A percentile compares a stretch with the other conserved stretches of the same genome.
Evolutionary conservation across 768 basidiomycete species (phyloP).

Genomic region (Lactarius pseudohatsudake): DNA sequence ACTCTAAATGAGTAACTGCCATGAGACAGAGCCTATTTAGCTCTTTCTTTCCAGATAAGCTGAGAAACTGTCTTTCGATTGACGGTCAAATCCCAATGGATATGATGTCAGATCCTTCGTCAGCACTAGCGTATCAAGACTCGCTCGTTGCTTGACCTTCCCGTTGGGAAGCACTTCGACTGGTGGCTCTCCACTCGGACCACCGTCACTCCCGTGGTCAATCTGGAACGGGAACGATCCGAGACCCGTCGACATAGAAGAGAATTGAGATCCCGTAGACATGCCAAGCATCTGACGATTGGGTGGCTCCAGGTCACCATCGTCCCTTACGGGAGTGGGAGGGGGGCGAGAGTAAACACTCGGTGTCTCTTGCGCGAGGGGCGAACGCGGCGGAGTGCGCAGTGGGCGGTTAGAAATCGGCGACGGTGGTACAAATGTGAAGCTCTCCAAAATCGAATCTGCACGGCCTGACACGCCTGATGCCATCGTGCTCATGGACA

Average conservation of each 20-base stretch:
- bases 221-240: slow-evolving; percentile 88
- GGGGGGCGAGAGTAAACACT: neutral
- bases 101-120: slow-evolving; percentile 84
- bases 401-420: slow-evolving; percentile 82
- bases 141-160: slow-evolving; percentile 65
- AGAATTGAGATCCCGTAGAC: slow-evolving; percentile 74
- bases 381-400: slow-evolving; percentile 73
- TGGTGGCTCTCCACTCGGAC: slow-evolving; percentile 23
- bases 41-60: slow-evolving; percentile 14
- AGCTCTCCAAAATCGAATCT: slow-evolving; percentile 83
- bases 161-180: neutral
- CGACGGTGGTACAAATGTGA: slow-evolving; percentile 87
- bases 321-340: slow-evolving; percentile 17
- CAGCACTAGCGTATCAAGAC: slow-evolving; percentile 80
- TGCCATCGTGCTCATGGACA: slow-evolving; percentile 44
- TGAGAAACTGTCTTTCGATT: slow-evolving; percentile 21
- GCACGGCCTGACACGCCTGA: slow-evolving; percentile 70
- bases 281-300: slow-evolving; percentile 62
- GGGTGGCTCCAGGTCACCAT: slow-evolving; percentile 43
- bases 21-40: neutral
- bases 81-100: slow-evolving; percentile 66
- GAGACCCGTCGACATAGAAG: slow-evolving; percentile 76
- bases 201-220: slow-evolving; percentile 49
- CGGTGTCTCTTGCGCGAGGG: slow-evolving; percentile 54
- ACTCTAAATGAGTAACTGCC: neutral